Evolutionary conservation across 176 grass and related monocot genomes (phyloP), one percentile per base, ranked within the genome.

Genomic region (Eleusine coracana): DNA sequence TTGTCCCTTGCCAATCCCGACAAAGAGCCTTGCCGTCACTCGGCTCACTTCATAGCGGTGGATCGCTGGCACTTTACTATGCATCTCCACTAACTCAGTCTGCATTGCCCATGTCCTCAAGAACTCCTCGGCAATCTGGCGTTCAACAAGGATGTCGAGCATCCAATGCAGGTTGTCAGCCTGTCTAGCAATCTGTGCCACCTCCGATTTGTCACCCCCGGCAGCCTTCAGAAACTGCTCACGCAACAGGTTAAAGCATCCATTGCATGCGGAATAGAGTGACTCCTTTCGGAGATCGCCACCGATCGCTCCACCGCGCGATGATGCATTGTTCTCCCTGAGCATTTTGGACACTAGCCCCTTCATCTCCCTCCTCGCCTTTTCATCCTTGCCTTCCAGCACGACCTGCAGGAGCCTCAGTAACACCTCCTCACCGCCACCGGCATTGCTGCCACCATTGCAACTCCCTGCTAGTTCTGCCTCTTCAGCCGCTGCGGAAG

Each of bases 261-360:
- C 83, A 71, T 95, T 83, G 80, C 92, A 95, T 1, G 95, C 93
- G 3, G 83, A 90, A 72, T 99, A 99, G 76, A 99, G 89, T 0
- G 97, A 99, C 51, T 94, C 97, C 74, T 96, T 99, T 75, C 93
- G 92, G 18, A 96, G 91, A 34, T 99, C 97, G 0, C 89, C 83
- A 58, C 91, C 83, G 7, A 84, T 82, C 55, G 90, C 82, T 55
- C 88, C 89, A 14, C 85, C 65, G 4, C 82, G 68, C 1, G 92
- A 92, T 5, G 95, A 94, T 5, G 84, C 34, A 10, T 80, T 96
- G 89, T 88, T 96, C 83, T 99, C 97, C 38, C 97, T 80, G 66
- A 99, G 97, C 97, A 99, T 99, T 82, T 99, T 96, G 51, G 97
- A 96, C 9, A 99, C 97, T 21, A 96, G 89, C 8, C 97, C 91